Evolutionary conservation across 768 basidiomycete species (phyloP).

Genomic region (Mycena crocata): DNA sequence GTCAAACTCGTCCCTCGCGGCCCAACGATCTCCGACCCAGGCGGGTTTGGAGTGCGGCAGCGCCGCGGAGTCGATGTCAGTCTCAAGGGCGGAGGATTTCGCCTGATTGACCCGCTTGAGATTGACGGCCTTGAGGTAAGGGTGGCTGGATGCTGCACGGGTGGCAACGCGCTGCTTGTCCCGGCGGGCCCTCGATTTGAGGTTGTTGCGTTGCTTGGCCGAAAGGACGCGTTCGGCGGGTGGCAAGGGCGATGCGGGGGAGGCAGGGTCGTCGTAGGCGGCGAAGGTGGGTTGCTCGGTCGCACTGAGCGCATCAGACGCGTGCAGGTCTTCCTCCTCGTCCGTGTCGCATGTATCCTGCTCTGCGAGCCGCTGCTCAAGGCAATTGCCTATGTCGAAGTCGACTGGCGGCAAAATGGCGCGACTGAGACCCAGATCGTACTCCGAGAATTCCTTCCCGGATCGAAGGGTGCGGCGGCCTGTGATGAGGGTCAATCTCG

Average conservation of each 20-base stretch:
- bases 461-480: neutral
- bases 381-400: neutral
- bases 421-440: neutral
- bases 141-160: neutral
- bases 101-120: neutral
- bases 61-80: neutral
- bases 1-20: neutral
- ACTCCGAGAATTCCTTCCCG: neutral
- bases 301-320: too few species aligned
- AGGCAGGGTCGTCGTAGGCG: too few species aligned
- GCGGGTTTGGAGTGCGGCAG: conserved; percentile 19
- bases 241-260: neutral
- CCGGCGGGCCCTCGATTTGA: neutral
- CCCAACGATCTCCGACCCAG: conserved; percentile 15
- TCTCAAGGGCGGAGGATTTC: neutral
- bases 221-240: neutral
- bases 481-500: neutral
- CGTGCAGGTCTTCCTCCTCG: neutral
- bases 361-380: neutral
- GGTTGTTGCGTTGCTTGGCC: neutral
- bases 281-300: too few species aligned
- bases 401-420: neutral
- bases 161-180: neutral
- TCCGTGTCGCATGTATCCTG: neutral
- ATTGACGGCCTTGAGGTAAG: neutral